Conservation (phyloP, 2,329 filamentous ascomycete species). For the Neocucurbitaria cava region DNA sequence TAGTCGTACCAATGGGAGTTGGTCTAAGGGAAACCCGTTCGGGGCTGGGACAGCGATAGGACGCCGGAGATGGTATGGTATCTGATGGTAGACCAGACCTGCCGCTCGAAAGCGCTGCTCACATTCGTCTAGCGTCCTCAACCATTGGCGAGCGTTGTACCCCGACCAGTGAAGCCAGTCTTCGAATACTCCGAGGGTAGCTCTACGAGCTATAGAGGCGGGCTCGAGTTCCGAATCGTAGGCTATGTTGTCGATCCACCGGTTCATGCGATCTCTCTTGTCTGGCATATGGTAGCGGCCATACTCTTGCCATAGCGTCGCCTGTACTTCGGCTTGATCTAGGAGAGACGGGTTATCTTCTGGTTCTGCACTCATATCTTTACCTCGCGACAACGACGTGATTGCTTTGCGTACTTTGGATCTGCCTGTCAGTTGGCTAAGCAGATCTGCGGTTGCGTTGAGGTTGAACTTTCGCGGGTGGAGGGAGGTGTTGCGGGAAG, state of each 20-base stretch:
- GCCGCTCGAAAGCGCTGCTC: constrained; percentile 11
- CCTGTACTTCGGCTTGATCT: no score
- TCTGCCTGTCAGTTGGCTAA: no score
- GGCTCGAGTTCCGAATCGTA: not conserved
- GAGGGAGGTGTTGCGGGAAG: no score
- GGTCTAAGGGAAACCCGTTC: not conserved
- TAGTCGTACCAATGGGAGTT: not conserved
- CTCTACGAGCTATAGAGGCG: not conserved
- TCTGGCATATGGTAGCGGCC: not conserved
- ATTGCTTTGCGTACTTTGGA: no score
- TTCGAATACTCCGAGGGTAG: not conserved
- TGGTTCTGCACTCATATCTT: no score
- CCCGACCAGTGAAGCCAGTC: constrained; percentile 11
- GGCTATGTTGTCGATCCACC: not conserved
- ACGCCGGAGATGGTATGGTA: constrained; percentile 7
- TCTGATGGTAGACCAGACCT: constrained; percentile 7
- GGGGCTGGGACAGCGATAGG: not conserved
- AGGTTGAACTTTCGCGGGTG: no score
- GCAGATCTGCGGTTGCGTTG: no score
- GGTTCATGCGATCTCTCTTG: not conserved
- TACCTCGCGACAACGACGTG: no score
- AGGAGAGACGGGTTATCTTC: no score
- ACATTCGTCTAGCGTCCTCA: constrained; percentile 4
- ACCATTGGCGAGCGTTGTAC: constrained; percentile 1
- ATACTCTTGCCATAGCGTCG: not conserved